These are phyloP conservation scores for Persicaria tinctoria DNA, from an alignment of 148 eudicot genomes.

Conservation along the genomic window DNA sequence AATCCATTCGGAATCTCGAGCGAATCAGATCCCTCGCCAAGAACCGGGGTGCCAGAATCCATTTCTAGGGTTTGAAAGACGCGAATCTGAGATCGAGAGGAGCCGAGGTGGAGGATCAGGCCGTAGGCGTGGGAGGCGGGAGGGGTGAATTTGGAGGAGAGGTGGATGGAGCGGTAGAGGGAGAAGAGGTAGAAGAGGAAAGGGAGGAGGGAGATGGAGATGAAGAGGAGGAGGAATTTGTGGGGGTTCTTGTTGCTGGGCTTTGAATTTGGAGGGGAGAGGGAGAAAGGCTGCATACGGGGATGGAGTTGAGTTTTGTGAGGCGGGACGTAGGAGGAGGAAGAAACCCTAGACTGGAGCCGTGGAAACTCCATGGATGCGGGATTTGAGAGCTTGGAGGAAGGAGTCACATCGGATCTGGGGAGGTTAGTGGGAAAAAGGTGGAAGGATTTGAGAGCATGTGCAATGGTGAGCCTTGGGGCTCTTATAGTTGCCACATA, in stretches of 20 bases:
- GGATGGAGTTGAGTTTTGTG: constrained; percentile 45
- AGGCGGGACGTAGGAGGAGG: constrained; percentile 24
- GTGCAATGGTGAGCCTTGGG: no score
- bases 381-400: constrained; percentile 6
- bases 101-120: constrained; percentile 21
- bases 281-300: constrained; percentile 24
- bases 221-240: constrained; percentile 23
- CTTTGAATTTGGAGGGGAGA: constrained; percentile 7
- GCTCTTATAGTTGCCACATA: no score
- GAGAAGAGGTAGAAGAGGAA: constrained; percentile 30
- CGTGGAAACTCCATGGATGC: constrained; percentile 28
- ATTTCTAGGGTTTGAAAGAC: constrained; percentile 27
- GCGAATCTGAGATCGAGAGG: constrained; percentile 20
- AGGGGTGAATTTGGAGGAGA: constrained; percentile 12
- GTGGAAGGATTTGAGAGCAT: neutral
- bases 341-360: constrained; percentile 24
- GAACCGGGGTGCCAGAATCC: constrained; percentile 21
- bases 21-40: constrained; percentile 16
- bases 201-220: constrained; percentile 29
- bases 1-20: constrained; percentile 18
- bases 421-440: neutral
- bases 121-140: constrained; percentile 22
- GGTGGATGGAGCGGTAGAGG: constrained; percentile 27
- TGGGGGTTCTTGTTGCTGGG: constrained; percentile 16
- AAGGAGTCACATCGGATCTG: neutral